phyloP scores from a whole-genome alignment of 495 filamentous ascomycete species.

The Aspergillus sparsus region DNA sequence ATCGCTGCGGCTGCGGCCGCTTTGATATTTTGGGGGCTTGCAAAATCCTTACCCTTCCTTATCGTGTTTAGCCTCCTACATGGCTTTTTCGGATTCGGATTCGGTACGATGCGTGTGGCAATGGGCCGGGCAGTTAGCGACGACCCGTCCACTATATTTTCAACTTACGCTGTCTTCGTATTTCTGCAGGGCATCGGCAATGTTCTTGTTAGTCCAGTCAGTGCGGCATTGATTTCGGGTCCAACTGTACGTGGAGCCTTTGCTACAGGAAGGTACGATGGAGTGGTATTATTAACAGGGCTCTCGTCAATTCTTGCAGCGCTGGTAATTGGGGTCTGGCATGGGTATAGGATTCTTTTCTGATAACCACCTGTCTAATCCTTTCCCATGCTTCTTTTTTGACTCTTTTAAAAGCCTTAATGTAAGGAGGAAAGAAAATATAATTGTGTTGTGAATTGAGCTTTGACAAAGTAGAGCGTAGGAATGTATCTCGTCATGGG shows the following conservation, averaged over 20 bases:
- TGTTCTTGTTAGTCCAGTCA: slow-evolving; percentile 7
- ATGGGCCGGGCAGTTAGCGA: slow-evolving; percentile 8
- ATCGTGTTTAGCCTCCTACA: slow-evolving; percentile 7
- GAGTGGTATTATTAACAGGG: too few species aligned
- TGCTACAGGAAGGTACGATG: too few species aligned
- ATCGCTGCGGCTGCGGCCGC: neutral
- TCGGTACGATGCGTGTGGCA: neutral
- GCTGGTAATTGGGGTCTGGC: too few species aligned
- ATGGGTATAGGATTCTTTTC: too few species aligned
- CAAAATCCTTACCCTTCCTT: neutral
- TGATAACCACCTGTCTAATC: too few species aligned
- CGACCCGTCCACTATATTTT: neutral
- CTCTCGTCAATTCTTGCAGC: too few species aligned
- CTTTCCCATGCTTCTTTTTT: too few species aligned
- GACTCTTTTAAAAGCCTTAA: too few species aligned
- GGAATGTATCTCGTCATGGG: too few species aligned
- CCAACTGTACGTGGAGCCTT: neutral
- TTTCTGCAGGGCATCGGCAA: slow-evolving; percentile 13
- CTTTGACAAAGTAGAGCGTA: too few species aligned
- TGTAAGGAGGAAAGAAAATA: too few species aligned
- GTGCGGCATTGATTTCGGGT: neutral
- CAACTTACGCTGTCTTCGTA: neutral
- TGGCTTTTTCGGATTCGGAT: slow-evolving; percentile 11
- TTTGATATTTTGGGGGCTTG: slow-evolving; percentile 5
- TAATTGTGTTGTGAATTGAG: too few species aligned